These are phyloP conservation scores for Coemansia reversa DNA, from an alignment of 192 early-diverging fungal genomes.

Conservation along the genomic window DNA sequence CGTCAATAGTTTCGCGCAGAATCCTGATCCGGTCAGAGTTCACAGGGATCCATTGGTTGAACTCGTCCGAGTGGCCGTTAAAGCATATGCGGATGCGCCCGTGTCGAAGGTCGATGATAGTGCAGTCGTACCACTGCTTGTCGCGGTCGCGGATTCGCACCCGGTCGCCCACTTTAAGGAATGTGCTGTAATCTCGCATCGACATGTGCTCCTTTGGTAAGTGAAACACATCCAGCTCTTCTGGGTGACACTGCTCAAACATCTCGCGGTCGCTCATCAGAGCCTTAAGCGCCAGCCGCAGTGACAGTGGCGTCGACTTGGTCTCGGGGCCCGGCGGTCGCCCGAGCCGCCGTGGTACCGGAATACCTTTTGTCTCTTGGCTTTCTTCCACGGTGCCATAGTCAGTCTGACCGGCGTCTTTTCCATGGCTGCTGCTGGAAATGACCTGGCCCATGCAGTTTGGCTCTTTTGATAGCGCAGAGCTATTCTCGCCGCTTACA, in stretches of 20 bases:
- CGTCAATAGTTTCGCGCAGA: constrained; percentile 34
- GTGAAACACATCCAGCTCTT: constrained; percentile 29
- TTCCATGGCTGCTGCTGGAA: neutral
- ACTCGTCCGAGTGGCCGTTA: constrained; percentile 35
- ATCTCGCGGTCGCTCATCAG: constrained; percentile 13
- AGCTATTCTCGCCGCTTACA: neutral
- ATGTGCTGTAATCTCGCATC: constrained; percentile 44
- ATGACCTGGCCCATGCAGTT: neutral
- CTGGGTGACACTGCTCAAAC: constrained; percentile 17
- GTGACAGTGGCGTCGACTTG: constrained; percentile 26
- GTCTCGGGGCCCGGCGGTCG: constrained; percentile 29
- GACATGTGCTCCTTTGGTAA: constrained; percentile 51
- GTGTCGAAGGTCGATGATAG: constrained; percentile 44
- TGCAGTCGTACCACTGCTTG: constrained; percentile 54
- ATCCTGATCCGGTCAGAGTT: constrained; percentile 53
- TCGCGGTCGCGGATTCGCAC: constrained; percentile 47
- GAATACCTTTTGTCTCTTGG: neutral
- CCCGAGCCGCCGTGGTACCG: constrained; percentile 24
- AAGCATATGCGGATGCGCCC: constrained; percentile 47
- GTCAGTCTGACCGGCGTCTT: neutral
- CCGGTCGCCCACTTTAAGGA: constrained; percentile 38
- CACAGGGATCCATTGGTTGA: constrained; percentile 47
- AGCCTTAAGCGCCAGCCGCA: constrained; percentile 34
- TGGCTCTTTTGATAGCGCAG: neutral
- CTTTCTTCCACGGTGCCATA: neutral